Conservation (phyloP, 2,329 filamentous ascomycete genomes). For the Colletotrichum paranaense region DNA sequence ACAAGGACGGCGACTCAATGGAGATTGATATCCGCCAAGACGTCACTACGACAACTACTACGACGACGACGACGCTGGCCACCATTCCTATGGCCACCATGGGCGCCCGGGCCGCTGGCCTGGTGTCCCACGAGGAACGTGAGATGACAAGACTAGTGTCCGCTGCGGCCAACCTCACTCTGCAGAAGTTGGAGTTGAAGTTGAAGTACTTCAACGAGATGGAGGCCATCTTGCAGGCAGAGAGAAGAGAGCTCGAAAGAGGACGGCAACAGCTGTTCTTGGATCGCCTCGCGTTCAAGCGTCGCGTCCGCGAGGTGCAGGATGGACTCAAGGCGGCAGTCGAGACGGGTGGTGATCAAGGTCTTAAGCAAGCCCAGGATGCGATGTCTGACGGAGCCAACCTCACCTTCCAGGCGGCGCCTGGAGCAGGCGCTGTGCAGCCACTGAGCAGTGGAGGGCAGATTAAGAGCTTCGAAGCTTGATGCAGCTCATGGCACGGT, state of each 20-base stretch:
- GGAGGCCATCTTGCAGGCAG: slow-evolving; percentile 90
- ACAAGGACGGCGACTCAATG: slow-evolving; percentile 70
- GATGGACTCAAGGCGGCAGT: slow-evolving; percentile 73
- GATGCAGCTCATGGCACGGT: slow-evolving; percentile 31
- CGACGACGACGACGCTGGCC: slow-evolving; percentile 66
- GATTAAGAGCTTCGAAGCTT: slow-evolving; percentile 69
- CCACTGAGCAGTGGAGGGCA: slow-evolving; percentile 66
- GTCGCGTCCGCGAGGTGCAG: slow-evolving; percentile 85
- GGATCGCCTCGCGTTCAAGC: slow-evolving; percentile 90
- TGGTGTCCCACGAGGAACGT: slow-evolving; percentile 95
- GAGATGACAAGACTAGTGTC: slow-evolving; percentile 96
- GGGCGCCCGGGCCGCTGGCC: slow-evolving; percentile 84
- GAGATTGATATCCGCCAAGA: slow-evolving; percentile 69
- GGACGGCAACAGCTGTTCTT: slow-evolving; percentile 93
- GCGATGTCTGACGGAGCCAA: slow-evolving; percentile 60
- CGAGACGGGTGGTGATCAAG: slow-evolving; percentile 60
- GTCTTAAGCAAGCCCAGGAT: slow-evolving; percentile 59
- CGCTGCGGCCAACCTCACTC: slow-evolving; percentile 90
- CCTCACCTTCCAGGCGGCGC: slow-evolving; percentile 63
- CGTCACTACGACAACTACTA: slow-evolving; percentile 58
- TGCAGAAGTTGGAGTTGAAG: slow-evolving; percentile 96
- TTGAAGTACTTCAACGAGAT: slow-evolving; percentile 96
- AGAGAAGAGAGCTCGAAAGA: slow-evolving; percentile 91
- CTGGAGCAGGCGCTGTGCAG: slow-evolving; percentile 58
- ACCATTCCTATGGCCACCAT: slow-evolving; percentile 88